A percentile compares a stretch with the other conserved stretches of the same genome.
phyloP scores from a whole-genome alignment of 768 basidiomycete genomes.

The Suillus decipiens region DNA sequence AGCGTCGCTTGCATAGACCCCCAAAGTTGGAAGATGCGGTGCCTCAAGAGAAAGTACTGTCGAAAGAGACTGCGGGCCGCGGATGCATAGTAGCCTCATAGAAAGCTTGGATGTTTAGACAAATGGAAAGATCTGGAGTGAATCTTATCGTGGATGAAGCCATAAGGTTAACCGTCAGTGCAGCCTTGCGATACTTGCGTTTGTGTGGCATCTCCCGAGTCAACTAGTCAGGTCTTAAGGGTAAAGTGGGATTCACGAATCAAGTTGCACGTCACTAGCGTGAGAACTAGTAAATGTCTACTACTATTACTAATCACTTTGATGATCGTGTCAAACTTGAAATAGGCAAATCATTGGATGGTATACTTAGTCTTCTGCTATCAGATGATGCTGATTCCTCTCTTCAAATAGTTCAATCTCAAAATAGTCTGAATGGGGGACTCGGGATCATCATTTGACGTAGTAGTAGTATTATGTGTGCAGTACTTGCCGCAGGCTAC shows the following conservation, averaged over 20 bases:
- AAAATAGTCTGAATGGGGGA: background rate
- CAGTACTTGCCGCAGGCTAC: background rate
- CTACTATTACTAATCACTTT: too few species aligned
- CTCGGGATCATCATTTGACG: background rate
- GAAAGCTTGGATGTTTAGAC: constrained; percentile 66
- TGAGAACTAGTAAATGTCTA: constrained; percentile 1
- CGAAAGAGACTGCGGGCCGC: constrained; percentile 46
- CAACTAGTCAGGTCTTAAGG: too few species aligned
- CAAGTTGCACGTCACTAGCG: background rate
- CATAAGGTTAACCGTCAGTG: background rate
- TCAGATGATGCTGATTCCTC: too few species aligned
- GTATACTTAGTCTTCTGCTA: too few species aligned
- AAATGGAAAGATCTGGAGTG: constrained; percentile 32
- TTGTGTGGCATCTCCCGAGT: constrained; percentile 12
- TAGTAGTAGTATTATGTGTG: background rate
- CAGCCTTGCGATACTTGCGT: constrained; percentile 6
- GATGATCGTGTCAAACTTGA: too few species aligned
- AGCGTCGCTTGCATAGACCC: constrained; percentile 10
- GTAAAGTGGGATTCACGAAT: background rate
- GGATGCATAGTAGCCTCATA: constrained; percentile 76
- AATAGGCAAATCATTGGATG: constrained; percentile 1
- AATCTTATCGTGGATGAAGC: background rate
- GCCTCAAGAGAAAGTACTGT: constrained; percentile 41
- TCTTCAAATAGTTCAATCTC: background rate
- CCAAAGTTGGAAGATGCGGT: constrained; percentile 13